Evolutionary conservation across 2,329 filamentous ascomycete genomes (phyloP), one percentile per base, ranked within the genome.

Genomic region (Scedosporium minutisporum): DNA sequence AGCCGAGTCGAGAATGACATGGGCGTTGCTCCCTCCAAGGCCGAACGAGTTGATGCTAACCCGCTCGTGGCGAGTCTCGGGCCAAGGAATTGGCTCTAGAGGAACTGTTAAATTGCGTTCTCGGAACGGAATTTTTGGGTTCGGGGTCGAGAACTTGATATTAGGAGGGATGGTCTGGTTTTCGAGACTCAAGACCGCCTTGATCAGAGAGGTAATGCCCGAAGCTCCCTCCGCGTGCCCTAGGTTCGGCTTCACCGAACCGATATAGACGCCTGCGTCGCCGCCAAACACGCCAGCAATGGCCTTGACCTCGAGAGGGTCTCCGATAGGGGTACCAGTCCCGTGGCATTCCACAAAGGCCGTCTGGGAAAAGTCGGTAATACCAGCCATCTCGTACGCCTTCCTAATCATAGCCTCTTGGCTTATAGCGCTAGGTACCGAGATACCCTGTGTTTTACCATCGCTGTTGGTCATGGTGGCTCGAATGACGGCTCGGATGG

Each of bases 381-480:
- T 48, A 48, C 44, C 44, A 18, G 44, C 44, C 16, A 10, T n/a
- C 44, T n/a, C 44, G 63, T 80, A 80, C 0, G 73, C 71, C 1
- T 71, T 67, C 42, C 72, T 67, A 16, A 79, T 79, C 2, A 78
- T 67, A 1, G 66, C 66, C 38, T 69, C 71, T 69, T 86, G 83
- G 0, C 81, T 80, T 1, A 73, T 70, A 0, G 72, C 75, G 60
- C 73, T 84, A 0, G 85, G 85, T 70, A 81, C 78, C 0, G 83
- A 83, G 57, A 87, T 79, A 2, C 82, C 82, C 3, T 78, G 78
- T 0, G 76, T 82, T 62, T 73, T 78, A 12, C 85, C 85, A 67
- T 87, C 84, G 64, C 81, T 78, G 67, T 84, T 85, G 55, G 78
- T 72, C 2, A 77, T 80, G 3, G 77, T 80, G 12, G 75, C 78